Percentiles rank a stretch among this genome's conserved stretches.
These are phyloP conservation scores for Paramecium octaurelia DNA, from an alignment of 73 alveolate species.

Conservation along the genomic window DNA sequence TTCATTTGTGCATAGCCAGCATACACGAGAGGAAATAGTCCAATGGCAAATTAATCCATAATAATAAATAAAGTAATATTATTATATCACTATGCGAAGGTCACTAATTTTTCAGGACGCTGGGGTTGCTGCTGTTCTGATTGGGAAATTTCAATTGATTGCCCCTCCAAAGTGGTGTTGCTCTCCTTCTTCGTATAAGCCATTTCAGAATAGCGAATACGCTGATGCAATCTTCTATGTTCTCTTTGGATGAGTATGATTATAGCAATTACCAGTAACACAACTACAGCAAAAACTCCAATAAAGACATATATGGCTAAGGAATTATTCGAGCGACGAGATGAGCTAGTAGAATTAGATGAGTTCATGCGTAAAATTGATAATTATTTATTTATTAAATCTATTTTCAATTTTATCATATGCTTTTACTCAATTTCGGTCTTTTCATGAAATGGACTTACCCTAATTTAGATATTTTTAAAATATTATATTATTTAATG, in stretches of 20 bases:
- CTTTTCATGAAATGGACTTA: neutral
- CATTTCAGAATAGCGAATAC: neutral
- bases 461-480: neutral
- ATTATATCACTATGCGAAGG: conserved; percentile 1
- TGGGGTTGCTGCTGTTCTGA: neutral
- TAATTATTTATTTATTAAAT: neutral
- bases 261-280: neutral
- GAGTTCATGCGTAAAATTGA: neutral
- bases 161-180: neutral
- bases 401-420: neutral
- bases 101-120: neutral
- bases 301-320: neutral
- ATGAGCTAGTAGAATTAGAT: neutral
- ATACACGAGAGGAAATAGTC: neutral
- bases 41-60: neutral
- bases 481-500: neutral
- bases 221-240: neutral
- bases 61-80: neutral
- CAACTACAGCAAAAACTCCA: neutral
- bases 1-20: neutral
- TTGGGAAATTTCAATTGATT: neutral
- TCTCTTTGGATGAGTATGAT: neutral
- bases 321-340: neutral
- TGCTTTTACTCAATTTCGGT: neutral
- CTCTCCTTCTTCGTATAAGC: neutral